Evolutionary conservation across 2,329 filamentous ascomycete genomes (phyloP).

Genomic region (Fusarium continuum): DNA sequence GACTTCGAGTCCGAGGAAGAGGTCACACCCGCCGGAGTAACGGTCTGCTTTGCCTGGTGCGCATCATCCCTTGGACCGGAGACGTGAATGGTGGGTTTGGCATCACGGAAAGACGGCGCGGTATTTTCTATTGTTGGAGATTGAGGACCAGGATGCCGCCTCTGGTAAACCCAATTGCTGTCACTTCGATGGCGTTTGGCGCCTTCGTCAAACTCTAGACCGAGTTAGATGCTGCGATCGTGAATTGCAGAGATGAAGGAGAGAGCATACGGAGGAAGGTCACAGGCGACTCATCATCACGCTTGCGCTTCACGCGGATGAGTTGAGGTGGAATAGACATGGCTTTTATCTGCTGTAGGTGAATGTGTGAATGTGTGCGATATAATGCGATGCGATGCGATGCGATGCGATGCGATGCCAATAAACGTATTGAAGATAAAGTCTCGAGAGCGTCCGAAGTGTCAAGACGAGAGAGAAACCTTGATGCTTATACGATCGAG

Average conservation of each 20-base stretch:
- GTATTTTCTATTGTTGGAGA: slow-evolving; percentile 40
- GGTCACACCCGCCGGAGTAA: not conserved
- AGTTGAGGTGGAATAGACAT: slow-evolving; percentile 68
- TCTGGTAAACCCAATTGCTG: slow-evolving; percentile 65
- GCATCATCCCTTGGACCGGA: slow-evolving; percentile 52
- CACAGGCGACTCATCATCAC: slow-evolving; percentile 62
- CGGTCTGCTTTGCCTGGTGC: slow-evolving; percentile 20
- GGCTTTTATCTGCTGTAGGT: not conserved
- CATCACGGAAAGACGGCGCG: slow-evolving; percentile 27
- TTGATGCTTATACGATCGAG: not conserved
- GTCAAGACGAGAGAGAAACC: not conserved
- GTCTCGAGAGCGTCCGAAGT: not conserved
- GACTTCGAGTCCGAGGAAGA: slow-evolving; percentile 19
- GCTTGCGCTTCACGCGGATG: slow-evolving; percentile 70
- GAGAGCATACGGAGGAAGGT: slow-evolving; percentile 62
- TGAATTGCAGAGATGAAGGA: slow-evolving; percentile 1
- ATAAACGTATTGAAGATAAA: not conserved
- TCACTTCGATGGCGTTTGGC: slow-evolving; percentile 63
- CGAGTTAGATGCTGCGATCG: slow-evolving; percentile 26
- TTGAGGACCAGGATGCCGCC: slow-evolving; percentile 52
- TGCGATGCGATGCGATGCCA: not conserved
- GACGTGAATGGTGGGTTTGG: slow-evolving; percentile 59
- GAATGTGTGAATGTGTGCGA: too few species aligned
- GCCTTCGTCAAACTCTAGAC: slow-evolving; percentile 60
- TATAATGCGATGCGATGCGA: not conserved